phyloP scores from a whole-genome alignment of 1,139 yeast genomes.

The Pneumocystis oryctolagi region DNA sequence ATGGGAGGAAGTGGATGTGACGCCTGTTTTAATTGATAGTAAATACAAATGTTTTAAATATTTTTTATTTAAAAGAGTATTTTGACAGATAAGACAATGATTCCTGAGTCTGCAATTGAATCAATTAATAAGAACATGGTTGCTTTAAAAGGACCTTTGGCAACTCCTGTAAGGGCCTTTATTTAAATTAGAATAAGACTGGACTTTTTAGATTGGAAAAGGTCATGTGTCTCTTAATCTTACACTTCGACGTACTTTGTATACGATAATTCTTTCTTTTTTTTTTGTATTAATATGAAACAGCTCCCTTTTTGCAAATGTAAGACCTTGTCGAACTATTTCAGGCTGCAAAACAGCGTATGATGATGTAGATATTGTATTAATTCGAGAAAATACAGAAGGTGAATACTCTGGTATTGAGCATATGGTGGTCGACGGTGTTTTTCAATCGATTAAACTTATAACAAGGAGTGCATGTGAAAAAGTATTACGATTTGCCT shows the following conservation, averaged over 20 bases:
- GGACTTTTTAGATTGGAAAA: conserved; percentile 48
- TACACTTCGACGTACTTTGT: conserved; percentile 90
- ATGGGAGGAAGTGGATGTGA: conserved; percentile 95
- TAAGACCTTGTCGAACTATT: conserved; percentile 90
- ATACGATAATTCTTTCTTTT: background rate
- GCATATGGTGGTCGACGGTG: conserved; percentile 96
- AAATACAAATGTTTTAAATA: background rate
- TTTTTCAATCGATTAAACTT: conserved; percentile 92
- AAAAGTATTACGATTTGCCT: conserved; percentile 91
- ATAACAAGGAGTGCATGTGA: conserved; percentile 93
- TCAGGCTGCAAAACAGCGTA: conserved; percentile 91
- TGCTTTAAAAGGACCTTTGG: conserved; percentile 94
- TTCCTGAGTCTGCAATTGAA: conserved; percentile 83
- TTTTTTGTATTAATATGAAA: conserved; percentile 22
- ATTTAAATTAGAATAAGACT: background rate
- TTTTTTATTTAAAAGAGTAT: background rate
- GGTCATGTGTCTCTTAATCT: conserved; percentile 96
- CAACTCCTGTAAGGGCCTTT: conserved; percentile 49
- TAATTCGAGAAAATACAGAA: conserved; percentile 97
- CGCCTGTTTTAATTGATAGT: conserved; percentile 75
- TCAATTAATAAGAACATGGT: conserved; percentile 84
- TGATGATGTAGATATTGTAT: conserved; percentile 83
- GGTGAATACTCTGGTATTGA: conserved; percentile 99
- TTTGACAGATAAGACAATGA: conserved; percentile 54
- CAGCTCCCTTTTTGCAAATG: conserved; percentile 65